These are phyloP conservation scores for Mycena belliarum DNA, from an alignment of 768 basidiomycete species.

Conservation along the genomic window DNA sequence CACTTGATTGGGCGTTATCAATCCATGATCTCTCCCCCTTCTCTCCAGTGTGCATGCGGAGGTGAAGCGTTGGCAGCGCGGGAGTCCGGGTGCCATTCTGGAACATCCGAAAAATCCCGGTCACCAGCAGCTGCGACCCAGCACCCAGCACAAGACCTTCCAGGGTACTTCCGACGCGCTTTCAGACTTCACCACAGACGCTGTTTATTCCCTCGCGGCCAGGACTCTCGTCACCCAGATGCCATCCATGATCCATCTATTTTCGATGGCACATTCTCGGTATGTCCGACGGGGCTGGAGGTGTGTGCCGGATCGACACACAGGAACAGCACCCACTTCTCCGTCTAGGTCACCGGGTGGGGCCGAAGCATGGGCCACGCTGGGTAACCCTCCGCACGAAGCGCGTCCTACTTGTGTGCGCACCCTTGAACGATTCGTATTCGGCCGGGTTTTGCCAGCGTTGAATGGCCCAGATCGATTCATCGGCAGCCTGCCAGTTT, in stretches of 20 bases:
- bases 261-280: no score
- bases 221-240: not conserved
- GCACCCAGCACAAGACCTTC: not conserved
- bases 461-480: no score
- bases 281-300: not conserved
- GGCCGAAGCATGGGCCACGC: not conserved
- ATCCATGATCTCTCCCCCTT: not conserved
- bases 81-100: not conserved
- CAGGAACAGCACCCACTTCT: no score
- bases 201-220: not conserved
- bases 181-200: no score
- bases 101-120: not conserved
- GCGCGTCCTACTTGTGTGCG: no score
- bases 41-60: not conserved
- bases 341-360: not conserved
- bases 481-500: no score
- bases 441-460: no score
- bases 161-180: not conserved
- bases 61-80: not conserved
- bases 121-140: not conserved
- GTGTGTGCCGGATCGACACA: not conserved
- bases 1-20: not conserved
- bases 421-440: no score
- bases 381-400: not conserved
- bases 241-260: no score